Evolutionary conservation across 1,139 yeast genomes (phyloP).

Genomic region (Debaryomyces sp.): DNA sequence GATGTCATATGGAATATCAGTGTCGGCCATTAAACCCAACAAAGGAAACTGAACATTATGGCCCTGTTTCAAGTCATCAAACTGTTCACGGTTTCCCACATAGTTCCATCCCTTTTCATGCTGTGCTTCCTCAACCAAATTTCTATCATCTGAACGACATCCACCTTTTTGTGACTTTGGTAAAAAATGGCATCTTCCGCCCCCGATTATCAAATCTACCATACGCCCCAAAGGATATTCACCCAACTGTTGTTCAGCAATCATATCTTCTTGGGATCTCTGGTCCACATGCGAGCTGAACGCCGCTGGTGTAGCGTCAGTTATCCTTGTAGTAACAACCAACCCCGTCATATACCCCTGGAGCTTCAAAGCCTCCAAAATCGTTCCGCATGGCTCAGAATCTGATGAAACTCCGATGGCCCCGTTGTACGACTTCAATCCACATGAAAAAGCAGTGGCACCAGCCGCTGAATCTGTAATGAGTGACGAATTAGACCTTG

Average conservation of each 20-base stretch:
- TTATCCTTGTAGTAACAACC: constrained; percentile 81
- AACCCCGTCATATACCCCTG: constrained; percentile 79
- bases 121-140: constrained; percentile 63
- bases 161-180: constrained; percentile 51
- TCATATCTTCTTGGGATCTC: constrained; percentile 76
- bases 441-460: constrained; percentile 88
- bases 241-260: constrained; percentile 85
- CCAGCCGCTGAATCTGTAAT: constrained; percentile 95
- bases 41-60: constrained; percentile 67
- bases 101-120: constrained; percentile 63
- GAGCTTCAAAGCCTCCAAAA: constrained; percentile 79
- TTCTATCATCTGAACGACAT: constrained; percentile 65
- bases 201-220: constrained; percentile 85
- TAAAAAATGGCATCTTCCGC: constrained; percentile 81
- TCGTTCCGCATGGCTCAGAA: constrained; percentile 72
- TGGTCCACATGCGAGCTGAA: constrained; percentile 76
- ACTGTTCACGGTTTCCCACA: constrained; percentile 57
- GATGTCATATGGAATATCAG: constrained; percentile 78
- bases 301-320: constrained; percentile 84
- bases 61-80: constrained; percentile 57
- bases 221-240: constrained; percentile 72
- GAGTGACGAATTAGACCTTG: constrained; percentile 69
- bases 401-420: constrained; percentile 76
- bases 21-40: constrained; percentile 67
- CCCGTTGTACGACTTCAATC: constrained; percentile 76